A percentile compares a stretch with the other conserved stretches of the same genome.
Conservation (phyloP, 352 stramenopile genomes). For the Phytophthora palmivora region DNA sequence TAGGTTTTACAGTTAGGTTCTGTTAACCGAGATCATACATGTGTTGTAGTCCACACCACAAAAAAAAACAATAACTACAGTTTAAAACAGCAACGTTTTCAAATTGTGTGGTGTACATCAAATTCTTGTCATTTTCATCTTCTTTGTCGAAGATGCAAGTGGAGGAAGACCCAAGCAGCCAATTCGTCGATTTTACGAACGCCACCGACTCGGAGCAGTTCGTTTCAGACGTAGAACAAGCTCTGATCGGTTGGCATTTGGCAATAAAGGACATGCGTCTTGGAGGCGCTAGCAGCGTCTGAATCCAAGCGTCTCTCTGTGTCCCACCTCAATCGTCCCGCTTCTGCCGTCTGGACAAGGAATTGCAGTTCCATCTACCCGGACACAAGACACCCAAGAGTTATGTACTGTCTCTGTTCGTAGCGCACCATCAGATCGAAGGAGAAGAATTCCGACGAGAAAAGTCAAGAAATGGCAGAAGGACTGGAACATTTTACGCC, state of each 20-base stretch:
- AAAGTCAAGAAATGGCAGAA: constrained; percentile 63
- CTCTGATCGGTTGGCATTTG: constrained; percentile 74
- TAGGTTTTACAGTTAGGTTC: no score
- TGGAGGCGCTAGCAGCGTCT: constrained; percentile 38
- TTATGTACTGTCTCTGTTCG: constrained; percentile 66
- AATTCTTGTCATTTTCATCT: no score
- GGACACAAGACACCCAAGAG: constrained; percentile 26
- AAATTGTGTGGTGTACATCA: background rate
- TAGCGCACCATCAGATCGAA: constrained; percentile 10
- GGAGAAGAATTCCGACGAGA: background rate
- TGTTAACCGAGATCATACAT: no score
- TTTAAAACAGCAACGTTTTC: no score
- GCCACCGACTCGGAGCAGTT: constrained; percentile 84
- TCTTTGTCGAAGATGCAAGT: constrained; percentile 71
- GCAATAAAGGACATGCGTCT: constrained; percentile 70
- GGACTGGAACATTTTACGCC: constrained; percentile 83
- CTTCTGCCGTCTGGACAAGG: constrained; percentile 37
- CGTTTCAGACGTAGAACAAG: constrained; percentile 77
- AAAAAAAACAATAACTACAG: no score
- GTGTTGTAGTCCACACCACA: no score
- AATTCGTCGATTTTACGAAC: constrained; percentile 90
- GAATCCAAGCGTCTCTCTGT: background rate
- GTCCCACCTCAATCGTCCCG: background rate
- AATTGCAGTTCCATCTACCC: constrained; percentile 39
- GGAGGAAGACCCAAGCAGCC: constrained; percentile 84